Base-by-base conservation (phyloP, 2,329 filamentous ascomycete genomes). In the Tolypocladium amazonense region DNA sequence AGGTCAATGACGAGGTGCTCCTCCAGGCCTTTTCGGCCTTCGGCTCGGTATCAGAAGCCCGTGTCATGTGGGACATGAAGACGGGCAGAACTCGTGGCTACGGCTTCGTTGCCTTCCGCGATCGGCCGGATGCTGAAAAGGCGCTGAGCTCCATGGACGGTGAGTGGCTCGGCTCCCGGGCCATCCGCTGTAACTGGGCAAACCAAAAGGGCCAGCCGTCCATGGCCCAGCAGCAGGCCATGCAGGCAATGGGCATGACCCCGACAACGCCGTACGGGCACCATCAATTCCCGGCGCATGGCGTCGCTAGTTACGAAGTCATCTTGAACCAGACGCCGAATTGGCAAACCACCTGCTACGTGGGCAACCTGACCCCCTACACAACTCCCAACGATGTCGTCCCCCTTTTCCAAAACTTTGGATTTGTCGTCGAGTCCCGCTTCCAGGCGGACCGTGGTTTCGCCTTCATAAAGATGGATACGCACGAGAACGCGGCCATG, bases 1-100 rank as follows among this genome's bases (percentile, higher is more conserved):
- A 99, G 75, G 94, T 99, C 73, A 99, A 99, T 69, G 94, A 99
- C 68, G 94, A 99, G 71, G 86, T 97, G 58, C 82, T 99, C 27
- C 81, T 89, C 20, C 92, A 97, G 75, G 94, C 94, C 15, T 99
- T 99, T 76, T 95, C 91, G 56, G 91, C 91, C 53, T 99, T 97
- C 73, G 94, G 94, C 47, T 90, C 87, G 15, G 92, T 99, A 56
- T 99, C 94, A 3, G 94, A 99, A 76, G 94, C 94, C 62, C 92
- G 94, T 69, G 94, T 99, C 65, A 99, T 99, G 94, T 99, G 94
- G 94, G 94, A 99, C 75, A 99, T 99, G 94, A 99, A 99, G 83
- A 99, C 94, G 41, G 94, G 94, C 66, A 88, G 94, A 64, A 97
- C 94, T 66, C 90, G 94, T 72, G 94, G 94, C 62, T 99, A 99